Evolutionary conservation across 805 yeast species (phyloP).

Genomic region (Saccharomycopsis sp.): DNA sequence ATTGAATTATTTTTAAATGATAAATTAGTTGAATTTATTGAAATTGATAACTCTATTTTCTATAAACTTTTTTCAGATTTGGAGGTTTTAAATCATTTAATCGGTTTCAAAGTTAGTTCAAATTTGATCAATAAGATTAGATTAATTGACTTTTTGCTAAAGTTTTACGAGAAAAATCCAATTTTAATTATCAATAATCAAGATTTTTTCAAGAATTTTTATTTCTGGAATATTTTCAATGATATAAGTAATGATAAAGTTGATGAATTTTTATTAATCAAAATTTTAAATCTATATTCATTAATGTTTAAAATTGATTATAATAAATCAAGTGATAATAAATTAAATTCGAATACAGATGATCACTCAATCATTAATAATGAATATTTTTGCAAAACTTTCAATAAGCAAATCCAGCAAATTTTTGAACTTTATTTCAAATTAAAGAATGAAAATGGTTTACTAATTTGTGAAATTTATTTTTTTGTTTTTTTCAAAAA

Average conservation of each 20-base stretch:
- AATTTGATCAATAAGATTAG: not conserved
- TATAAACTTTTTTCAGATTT: not conserved
- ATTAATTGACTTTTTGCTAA: conserved; percentile 2
- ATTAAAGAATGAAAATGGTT: not conserved
- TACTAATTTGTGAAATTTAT: not conserved
- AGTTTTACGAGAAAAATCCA: not conserved
- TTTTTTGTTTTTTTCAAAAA: conserved; percentile 4
- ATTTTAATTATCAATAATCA: not conserved
- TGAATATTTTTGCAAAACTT: not conserved
- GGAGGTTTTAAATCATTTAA: not conserved
- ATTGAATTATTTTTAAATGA: conserved; percentile 9
- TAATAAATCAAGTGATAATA: not conserved
- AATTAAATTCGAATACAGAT: not conserved
- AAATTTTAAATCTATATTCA: conserved; percentile 3
- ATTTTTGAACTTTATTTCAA: conserved; percentile 1
- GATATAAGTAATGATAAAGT: conserved; percentile 2
- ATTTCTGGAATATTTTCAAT: not conserved
- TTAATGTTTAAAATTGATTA: conserved; percentile 1
- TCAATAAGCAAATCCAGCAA: not conserved
- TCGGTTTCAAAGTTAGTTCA: not conserved
- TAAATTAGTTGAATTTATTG: conserved; percentile 1
- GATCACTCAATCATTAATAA: not conserved
- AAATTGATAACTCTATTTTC: not conserved
- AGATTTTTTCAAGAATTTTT: conserved; percentile 3
- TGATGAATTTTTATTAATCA: conserved; percentile 4